phyloP scores from a whole-genome alignment of 768 basidiomycete genomes.

The Clavulina sp. region DNA sequence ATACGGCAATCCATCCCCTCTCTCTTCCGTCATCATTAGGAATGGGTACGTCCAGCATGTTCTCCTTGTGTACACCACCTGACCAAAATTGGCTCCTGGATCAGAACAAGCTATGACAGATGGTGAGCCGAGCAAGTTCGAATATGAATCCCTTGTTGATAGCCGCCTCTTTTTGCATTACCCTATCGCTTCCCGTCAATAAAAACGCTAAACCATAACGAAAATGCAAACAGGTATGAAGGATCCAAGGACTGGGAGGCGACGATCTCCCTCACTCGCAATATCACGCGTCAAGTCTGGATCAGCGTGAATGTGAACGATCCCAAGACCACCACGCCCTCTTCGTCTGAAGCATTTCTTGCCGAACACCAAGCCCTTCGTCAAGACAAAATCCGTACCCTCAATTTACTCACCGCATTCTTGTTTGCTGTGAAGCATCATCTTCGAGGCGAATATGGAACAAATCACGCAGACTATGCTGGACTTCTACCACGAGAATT shows the following conservation, averaged over 20 bases:
- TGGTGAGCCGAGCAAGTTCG: not conserved
- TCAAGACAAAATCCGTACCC: slow-evolving; percentile 40
- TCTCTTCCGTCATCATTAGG: not conserved
- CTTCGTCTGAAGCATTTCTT: not conserved
- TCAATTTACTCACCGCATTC: slow-evolving; percentile 54
- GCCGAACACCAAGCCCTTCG: slow-evolving; percentile 11
- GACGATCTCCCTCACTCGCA: slow-evolving; percentile 54
- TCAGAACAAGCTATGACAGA: slow-evolving; percentile 43
- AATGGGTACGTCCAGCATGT: not conserved
- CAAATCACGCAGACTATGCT: slow-evolving; percentile 45
- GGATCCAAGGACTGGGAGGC: slow-evolving; percentile 70
- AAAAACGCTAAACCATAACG: too few species aligned
- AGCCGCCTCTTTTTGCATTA: not conserved
- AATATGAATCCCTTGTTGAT: not conserved
- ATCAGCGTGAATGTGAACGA: slow-evolving; percentile 56
- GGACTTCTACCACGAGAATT: slow-evolving; percentile 51
- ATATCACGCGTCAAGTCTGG: slow-evolving; percentile 65
- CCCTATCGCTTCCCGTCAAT: too few species aligned
- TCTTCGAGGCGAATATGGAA: slow-evolving; percentile 35
- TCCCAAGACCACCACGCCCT: not conserved
- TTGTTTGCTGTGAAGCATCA: slow-evolving; percentile 64
- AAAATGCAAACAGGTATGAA: slow-evolving; percentile 76
- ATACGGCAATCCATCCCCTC: not conserved
- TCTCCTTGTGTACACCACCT: not conserved
- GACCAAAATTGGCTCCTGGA: not conserved